Evolutionary conservation across 2,329 filamentous ascomycete genomes (phyloP).

Genomic region (Sclerotiophoma versabilis): DNA sequence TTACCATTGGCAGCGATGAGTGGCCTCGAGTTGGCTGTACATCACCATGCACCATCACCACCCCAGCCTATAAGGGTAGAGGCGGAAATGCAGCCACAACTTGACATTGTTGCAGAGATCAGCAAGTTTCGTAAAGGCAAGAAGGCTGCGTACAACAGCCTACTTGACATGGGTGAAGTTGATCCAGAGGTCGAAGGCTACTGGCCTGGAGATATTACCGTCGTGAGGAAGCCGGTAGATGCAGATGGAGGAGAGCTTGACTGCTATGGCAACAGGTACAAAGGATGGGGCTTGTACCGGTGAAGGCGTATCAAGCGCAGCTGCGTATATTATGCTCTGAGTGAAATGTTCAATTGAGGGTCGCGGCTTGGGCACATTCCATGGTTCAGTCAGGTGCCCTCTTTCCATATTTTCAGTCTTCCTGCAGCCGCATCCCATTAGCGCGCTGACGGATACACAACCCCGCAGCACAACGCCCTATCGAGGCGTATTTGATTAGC

Average conservation of each 20-base stretch:
- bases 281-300: conserved; percentile 61
- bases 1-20: conserved; percentile 58
- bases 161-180: conserved; percentile 32
- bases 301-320: conserved; percentile 33
- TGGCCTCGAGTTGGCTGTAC: conserved; percentile 46
- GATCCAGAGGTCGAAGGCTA: conserved; percentile 60
- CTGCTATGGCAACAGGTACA: conserved; percentile 62
- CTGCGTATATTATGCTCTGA: not conserved
- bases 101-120: conserved; percentile 62
- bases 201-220: conserved; percentile 66
- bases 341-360: not conserved
- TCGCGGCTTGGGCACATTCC: not conserved
- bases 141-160: conserved; percentile 58
- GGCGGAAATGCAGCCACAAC: conserved; percentile 19
- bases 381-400: conserved; percentile 3
- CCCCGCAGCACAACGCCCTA: conserved; percentile 2
- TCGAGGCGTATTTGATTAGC: not conserved
- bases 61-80: conserved; percentile 14
- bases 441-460: not conserved
- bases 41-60: conserved; percentile 16
- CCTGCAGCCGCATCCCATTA: conserved; percentile 7
- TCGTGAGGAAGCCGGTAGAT: conserved; percentile 57
- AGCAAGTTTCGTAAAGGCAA: conserved; percentile 61
- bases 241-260: conserved; percentile 53
- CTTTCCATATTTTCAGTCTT: not conserved